Evolutionary conservation across 2,329 filamentous ascomycete genomes (phyloP).

Genomic region (Nothophaeocryptopus gaeumannii): DNA sequence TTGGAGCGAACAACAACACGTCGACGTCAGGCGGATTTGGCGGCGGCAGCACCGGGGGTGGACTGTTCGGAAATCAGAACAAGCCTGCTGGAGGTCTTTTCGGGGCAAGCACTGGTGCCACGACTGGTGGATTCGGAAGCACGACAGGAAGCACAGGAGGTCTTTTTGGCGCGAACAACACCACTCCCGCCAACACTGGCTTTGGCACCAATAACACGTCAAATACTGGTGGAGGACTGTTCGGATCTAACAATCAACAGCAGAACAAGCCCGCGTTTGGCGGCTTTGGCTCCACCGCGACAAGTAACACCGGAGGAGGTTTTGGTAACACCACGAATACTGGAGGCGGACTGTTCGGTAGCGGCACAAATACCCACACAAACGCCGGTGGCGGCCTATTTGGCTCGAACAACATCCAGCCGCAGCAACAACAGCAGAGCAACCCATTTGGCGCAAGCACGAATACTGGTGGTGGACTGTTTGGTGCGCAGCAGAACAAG

Average conservation of each 20-base stretch:
- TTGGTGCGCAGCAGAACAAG: slow-evolving; percentile 29
- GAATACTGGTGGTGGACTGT: slow-evolving; percentile 33
- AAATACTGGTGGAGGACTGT: slow-evolving; percentile 18
- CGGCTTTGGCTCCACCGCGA: slow-evolving; percentile 16
- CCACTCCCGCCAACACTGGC: slow-evolving; percentile 9
- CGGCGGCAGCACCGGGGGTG: slow-evolving; percentile 27
- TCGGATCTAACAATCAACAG: slow-evolving; percentile 8
- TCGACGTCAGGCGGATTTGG: slow-evolving; percentile 36
- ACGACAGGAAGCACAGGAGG: slow-evolving; percentile 19
- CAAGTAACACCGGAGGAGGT: slow-evolving; percentile 14
- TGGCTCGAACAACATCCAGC: slow-evolving; percentile 26
- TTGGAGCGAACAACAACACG: slow-evolving; percentile 40
- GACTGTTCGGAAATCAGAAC: slow-evolving; percentile 32
- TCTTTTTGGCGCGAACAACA: slow-evolving; percentile 24
- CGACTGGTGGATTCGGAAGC: slow-evolving; percentile 23
- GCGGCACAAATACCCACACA: slow-evolving; percentile 19
- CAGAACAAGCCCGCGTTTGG: slow-evolving; percentile 21
- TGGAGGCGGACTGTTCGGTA: slow-evolving; percentile 23
- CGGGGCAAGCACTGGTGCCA: slow-evolving; percentile 17
- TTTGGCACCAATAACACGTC: slow-evolving; percentile 13
- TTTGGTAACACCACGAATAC: slow-evolving; percentile 27
- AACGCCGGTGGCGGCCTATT: slow-evolving; percentile 25
- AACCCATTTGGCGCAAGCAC: slow-evolving; percentile 40
- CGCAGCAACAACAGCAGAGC: slow-evolving; percentile 21
- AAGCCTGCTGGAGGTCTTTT: slow-evolving; percentile 31